A percentile compares a stretch with the other conserved stretches of the same genome.
Evolutionary conservation across 805 yeast genomes (phyloP).

Genomic region (Tetrapisispora fleetii): DNA sequence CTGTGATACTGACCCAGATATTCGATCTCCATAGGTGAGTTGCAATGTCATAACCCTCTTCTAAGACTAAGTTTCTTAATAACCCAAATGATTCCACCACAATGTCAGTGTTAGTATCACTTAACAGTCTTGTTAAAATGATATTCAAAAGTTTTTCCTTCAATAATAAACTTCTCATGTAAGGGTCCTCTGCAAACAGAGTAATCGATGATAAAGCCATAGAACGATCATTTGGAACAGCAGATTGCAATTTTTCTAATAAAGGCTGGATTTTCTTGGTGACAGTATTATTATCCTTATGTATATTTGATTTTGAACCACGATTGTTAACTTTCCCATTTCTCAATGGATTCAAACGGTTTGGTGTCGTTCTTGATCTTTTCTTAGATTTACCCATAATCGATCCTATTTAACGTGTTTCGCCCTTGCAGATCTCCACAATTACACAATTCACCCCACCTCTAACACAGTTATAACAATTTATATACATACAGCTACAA

Average conservation of each 20-base stretch:
- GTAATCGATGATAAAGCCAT: conserved; percentile 70
- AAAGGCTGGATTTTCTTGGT: conserved; percentile 58
- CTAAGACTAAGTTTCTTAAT: conserved; percentile 67
- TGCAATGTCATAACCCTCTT: conserved; percentile 80
- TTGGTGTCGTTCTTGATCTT: conserved; percentile 42
- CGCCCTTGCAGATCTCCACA: too few relatives aligned
- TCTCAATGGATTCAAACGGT: conserved; percentile 30
- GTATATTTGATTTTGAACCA: conserved; percentile 22
- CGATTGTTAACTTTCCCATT: conserved; percentile 13
- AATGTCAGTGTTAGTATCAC: conserved; percentile 62
- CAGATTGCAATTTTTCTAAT: conserved; percentile 50
- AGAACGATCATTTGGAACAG: conserved; percentile 60
- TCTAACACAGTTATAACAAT: too few relatives aligned
- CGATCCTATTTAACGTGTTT: background rate
- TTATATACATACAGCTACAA: too few relatives aligned
- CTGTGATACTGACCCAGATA: conserved; percentile 54
- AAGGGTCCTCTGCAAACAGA: conserved; percentile 58
- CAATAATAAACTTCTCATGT: conserved; percentile 51
- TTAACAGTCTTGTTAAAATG: conserved; percentile 52
- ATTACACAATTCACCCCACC: too few relatives aligned
- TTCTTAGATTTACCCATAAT: conserved; percentile 70
- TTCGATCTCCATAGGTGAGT: conserved; percentile 67
- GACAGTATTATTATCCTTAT: conserved; percentile 39
- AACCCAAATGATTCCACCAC: conserved; percentile 76
- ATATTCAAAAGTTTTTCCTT: conserved; percentile 63